Percentiles rank a stretch among this genome's conserved stretches.
Evolutionary conservation across 306 rosid species (phyloP).

Genomic region (Cucumis melo): DNA sequence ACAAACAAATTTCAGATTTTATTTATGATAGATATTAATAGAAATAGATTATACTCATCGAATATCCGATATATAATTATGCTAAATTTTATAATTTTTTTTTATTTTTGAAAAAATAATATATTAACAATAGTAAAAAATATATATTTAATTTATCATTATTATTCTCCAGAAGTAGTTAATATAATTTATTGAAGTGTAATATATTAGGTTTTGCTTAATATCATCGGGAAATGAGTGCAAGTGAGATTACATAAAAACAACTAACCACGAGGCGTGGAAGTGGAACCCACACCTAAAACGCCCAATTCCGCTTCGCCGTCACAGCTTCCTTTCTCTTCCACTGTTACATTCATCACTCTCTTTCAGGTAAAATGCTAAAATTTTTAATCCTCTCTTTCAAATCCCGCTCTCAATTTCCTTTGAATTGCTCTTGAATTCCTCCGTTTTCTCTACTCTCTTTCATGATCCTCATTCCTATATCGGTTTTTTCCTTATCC

Average conservation of each 20-base stretch:
- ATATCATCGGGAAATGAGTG: not conserved
- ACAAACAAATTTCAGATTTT: no score
- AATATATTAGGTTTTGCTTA: not conserved
- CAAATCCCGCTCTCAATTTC: not conserved
- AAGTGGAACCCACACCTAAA: conserved; percentile 19
- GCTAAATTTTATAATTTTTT: no score
- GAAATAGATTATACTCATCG: no score
- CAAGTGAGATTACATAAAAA: not conserved
- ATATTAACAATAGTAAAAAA: no score
- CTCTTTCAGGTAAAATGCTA: not conserved
- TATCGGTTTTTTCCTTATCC: not conserved
- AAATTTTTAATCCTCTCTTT: not conserved
- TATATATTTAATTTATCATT: no score
- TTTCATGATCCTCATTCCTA: not conserved
- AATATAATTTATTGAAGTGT: no score
- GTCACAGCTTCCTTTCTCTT: not conserved
- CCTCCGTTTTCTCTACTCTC: not conserved
- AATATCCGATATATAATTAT: no score
- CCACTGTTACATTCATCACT: not conserved
- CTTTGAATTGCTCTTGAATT: not conserved
- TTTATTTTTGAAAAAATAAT: no score
- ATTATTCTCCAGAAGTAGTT: no score
- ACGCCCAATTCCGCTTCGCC: conserved; percentile 9
- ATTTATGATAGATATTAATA: no score
- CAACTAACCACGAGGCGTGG: not conserved